Base-by-base conservation (phyloP, 2,329 filamentous ascomycete genomes). In the Grosmannia penicillata region DNA sequence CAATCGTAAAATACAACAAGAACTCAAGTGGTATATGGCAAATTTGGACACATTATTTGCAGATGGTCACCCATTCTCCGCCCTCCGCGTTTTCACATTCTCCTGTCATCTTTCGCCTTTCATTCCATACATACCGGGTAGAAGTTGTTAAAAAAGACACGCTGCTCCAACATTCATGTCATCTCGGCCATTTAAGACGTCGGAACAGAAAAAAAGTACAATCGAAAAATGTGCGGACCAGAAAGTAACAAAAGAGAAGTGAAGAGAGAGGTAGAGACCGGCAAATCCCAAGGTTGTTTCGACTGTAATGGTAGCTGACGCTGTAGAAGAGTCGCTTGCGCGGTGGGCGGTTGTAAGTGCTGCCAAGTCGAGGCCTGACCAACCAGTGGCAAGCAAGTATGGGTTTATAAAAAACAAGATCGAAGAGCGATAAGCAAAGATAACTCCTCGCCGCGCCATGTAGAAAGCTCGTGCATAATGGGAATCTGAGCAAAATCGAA, bases 131-230 rank as follows among this genome's bases (percentile, higher is more conserved):
- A 39, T 29, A 30, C 30, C 28, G 30, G 13, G 18, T 19, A 33
- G 26, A 24, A 24, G 31, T 10, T 18, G 6, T 18, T 25, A 42
- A 41, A 42, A 22, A 17, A 31, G 31, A 14, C 28, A 27, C 13
- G 27, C 25, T 38, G 43, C 43, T 28, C 37, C 40, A 25, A 34
- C 40, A 39, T 38, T 39, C 34, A 41, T 33, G 40, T 40, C 43
- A 40, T 43, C 26, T 38, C 40, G 39, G 43, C 43, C 40, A 38
- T 41, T 37, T 33, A 34, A 41, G 21, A 40, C 36, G 26, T 26
- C 26, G 23, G 32, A 27, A 26, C 18, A 37, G 15, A 17, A 10
- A 42, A 31, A 36, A 21, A 36, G 40, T 22, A 36, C 18, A 29
- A 7, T 19, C 24, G n/a, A 29, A 23, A 29, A 33, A 36, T 29